These are phyloP conservation scores for Pseudonitzschia multiseries DNA, from an alignment of 108 stramenopile genomes.

Conservation along the genomic window DNA sequence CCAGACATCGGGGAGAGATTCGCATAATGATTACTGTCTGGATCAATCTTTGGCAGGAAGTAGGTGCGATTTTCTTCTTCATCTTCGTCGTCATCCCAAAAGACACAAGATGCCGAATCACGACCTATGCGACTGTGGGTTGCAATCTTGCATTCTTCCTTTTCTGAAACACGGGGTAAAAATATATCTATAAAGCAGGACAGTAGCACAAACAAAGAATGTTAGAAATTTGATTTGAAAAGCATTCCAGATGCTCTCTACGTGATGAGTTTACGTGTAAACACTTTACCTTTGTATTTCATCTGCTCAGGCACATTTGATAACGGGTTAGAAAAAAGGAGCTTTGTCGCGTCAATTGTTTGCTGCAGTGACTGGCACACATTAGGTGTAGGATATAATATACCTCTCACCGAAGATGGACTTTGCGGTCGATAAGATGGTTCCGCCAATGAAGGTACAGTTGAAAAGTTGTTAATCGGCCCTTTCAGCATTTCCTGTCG, in stretches of 20 bases:
- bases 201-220: background rate
- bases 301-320: slow-evolving; percentile 25
- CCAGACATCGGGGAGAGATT: slow-evolving; percentile 13
- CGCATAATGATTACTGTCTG: slow-evolving; percentile 15
- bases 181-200: background rate
- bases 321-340: slow-evolving; percentile 29
- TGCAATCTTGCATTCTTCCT: slow-evolving; percentile 26
- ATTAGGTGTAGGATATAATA: slow-evolving; percentile 19
- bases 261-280: background rate
- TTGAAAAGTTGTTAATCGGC: background rate
- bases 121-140: slow-evolving; percentile 58
- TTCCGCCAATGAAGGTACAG: background rate
- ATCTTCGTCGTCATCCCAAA: slow-evolving; percentile 25
- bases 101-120: slow-evolving; percentile 3
- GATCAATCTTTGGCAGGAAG: slow-evolving; percentile 24
- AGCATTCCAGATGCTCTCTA: too few species aligned
- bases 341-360: slow-evolving; percentile 7
- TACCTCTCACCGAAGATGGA: slow-evolving; percentile 25
- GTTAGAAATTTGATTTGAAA: background rate
- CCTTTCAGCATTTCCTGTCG: slow-evolving; percentile 17
- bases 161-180: background rate
- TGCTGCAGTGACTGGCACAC: slow-evolving; percentile 23
- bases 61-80: slow-evolving; percentile 13
- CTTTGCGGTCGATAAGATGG: slow-evolving; percentile 11
- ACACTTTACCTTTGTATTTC: slow-evolving; percentile 11